phyloP scores from a whole-genome alignment of 2,329 filamentous ascomycete genomes.

The Thielaviopsis punctulata region DNA sequence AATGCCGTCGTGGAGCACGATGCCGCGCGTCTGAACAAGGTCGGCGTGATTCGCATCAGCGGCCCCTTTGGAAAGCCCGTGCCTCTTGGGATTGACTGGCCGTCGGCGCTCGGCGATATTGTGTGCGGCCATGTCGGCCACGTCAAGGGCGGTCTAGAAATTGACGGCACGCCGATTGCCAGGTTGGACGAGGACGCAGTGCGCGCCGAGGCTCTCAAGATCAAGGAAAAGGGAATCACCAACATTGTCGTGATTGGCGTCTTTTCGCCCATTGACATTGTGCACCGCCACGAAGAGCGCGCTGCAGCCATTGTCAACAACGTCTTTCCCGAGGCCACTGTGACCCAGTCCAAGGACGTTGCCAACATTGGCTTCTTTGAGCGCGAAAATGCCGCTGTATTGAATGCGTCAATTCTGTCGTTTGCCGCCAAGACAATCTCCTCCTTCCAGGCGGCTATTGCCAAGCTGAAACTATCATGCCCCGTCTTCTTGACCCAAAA shows the following conservation, averaged over 20 bases:
- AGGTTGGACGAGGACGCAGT: slow-evolving; percentile 27
- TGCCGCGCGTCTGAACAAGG: slow-evolving; percentile 26
- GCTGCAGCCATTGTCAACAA: slow-evolving; percentile 25
- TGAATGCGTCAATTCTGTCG: slow-evolving; percentile 43
- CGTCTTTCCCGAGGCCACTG: slow-evolving; percentile 21
- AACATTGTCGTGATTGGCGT: slow-evolving; percentile 32
- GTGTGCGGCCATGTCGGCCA: slow-evolving; percentile 29
- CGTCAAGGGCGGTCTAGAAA: slow-evolving; percentile 32
- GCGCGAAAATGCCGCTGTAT: slow-evolving; percentile 46
- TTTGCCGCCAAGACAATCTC: slow-evolving; percentile 40
- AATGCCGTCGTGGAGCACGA: slow-evolving; percentile 41
- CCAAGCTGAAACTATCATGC: slow-evolving; percentile 30
- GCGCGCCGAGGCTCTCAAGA: slow-evolving; percentile 21
- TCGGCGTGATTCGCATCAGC: slow-evolving; percentile 34
- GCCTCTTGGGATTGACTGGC: slow-evolving; percentile 37
- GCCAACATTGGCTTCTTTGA: slow-evolving; percentile 39
- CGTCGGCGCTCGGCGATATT: slow-evolving; percentile 27
- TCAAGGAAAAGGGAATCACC: slow-evolving; percentile 26
- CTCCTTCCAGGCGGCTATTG: slow-evolving; percentile 36
- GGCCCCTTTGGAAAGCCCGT: slow-evolving; percentile 31
- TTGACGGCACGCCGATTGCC: slow-evolving; percentile 30
- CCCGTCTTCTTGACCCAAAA: slow-evolving; percentile 46
- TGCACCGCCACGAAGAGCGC: slow-evolving; percentile 30
- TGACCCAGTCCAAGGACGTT: slow-evolving; percentile 34
- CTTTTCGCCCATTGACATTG: slow-evolving; percentile 35